These are phyloP conservation scores for Solanum bukasovii DNA, from an alignment of 257 asterid species.

Conservation along the genomic window DNA sequence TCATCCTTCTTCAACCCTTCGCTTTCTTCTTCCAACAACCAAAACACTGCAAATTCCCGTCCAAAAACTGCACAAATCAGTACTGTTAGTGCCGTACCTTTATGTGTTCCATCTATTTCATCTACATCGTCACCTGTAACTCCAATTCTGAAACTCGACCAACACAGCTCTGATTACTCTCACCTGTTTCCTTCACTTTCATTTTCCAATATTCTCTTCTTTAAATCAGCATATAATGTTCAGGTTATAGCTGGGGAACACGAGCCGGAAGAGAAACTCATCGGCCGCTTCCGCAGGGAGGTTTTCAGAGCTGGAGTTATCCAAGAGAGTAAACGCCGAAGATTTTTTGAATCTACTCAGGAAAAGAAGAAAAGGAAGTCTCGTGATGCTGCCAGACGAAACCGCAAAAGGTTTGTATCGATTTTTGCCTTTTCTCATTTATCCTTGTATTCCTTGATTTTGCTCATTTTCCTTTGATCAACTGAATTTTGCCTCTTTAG, in stretches of 20 bases:
- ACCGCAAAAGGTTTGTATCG: conserved; percentile 32
- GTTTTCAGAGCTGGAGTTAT: conserved; percentile 33
- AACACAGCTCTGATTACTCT: not conserved
- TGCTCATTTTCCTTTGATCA: not conserved
- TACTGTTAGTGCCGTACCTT: not conserved
- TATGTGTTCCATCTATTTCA: not conserved
- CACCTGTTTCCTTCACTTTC: conserved; percentile 30
- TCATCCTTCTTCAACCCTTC: not conserved
- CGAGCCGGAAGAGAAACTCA: conserved; percentile 36
- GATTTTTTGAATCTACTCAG: conserved; percentile 32
- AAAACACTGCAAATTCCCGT: not conserved
- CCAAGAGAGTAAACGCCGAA: conserved; percentile 41
- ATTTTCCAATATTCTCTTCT: conserved; percentile 25
- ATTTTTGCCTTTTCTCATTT: not conserved
- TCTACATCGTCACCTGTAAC: not conserved
- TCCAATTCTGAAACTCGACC: not conserved
- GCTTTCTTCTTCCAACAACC: not conserved
- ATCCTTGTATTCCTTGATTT: not conserved
- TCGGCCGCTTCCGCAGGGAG: conserved; percentile 38
- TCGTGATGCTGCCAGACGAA: conserved; percentile 44
- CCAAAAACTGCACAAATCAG: not conserved
- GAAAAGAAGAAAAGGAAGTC: conserved; percentile 40
- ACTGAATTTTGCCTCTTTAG: too few species aligned
- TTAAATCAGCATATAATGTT: conserved; percentile 29
- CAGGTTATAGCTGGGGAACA: conserved; percentile 23